Base-by-base conservation (phyloP, 768 basidiomycete species). In the Naganishia onofrii region DNA sequence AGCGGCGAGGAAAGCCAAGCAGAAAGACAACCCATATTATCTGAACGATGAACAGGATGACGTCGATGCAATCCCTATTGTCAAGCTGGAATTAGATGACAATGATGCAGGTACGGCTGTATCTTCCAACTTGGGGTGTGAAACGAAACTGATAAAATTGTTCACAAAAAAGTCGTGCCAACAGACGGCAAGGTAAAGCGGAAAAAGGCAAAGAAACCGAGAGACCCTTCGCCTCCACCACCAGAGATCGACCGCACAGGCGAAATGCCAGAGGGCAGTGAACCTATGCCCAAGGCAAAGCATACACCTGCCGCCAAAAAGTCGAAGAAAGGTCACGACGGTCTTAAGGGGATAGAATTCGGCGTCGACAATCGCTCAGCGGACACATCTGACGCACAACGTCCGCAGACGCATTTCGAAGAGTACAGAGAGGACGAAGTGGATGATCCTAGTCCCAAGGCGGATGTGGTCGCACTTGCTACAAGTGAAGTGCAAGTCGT, bases 21-120 rank as follows among this genome's bases (percentile, higher is more conserved):
- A 88, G 72, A 86, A 87, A 48, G 90, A 92, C 72, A 93, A 98
- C 77, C 93, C 94, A 4, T 96, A 93, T 82, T 94, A 96, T 80
- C 88, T 96, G 72, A 84, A 88, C 46, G 89, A 91, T 73, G 76
- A 73, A 10, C 71, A 74, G 5, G 71, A 65, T 5, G 63, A 60
- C 13, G 70, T 73, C 0, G 76, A 73, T 17, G 85, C 87, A 15
- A 97, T 98, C 80, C 94, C 95, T 0, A 87, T 99, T 28, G 91
- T 97, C 34, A 86, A 84, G 71, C 81, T 98, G 55, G 91, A 95
- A 51, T 68, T 81, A 28, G 73, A 74, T 26, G 34, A 67, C 36
- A 32, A 55, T 19, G 46, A 36, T 46, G 54, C 54, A 56, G 32
- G 54, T 32, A 23, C 12, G 36, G 19, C 23, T n/a, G 21, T 13